A percentile compares a stretch with the other conserved stretches of the same genome.
These are phyloP conservation scores for Neophaeococcomyces mojaviensis DNA, from an alignment of 2,329 filamentous ascomycete species.

Conservation along the genomic window DNA sequence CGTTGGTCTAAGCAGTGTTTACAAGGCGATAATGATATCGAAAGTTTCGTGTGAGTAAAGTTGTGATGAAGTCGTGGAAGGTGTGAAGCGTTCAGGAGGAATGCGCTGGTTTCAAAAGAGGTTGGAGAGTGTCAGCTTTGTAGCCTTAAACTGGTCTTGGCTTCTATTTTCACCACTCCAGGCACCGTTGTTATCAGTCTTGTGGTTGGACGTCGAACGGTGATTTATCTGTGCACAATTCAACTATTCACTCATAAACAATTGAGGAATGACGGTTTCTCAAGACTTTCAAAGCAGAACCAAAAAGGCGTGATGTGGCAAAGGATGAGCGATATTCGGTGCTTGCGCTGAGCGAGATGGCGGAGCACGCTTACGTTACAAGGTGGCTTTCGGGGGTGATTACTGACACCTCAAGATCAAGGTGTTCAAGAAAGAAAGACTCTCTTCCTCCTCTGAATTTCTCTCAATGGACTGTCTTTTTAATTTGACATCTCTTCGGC, in stretches of 20 bases:
- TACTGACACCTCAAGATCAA: background rate
- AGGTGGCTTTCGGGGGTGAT: background rate
- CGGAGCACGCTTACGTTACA: background rate
- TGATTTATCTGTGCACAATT: background rate
- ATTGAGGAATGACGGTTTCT: background rate
- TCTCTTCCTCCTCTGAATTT: background rate
- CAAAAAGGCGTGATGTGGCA: background rate
- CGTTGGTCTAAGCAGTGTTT: background rate
- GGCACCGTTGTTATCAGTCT: too few species aligned
- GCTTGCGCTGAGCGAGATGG: background rate
- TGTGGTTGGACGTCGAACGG: too few species aligned
- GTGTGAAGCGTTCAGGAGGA: constrained; percentile 6
- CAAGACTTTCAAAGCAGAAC: too few species aligned
- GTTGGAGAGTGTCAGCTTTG: constrained; percentile 5
- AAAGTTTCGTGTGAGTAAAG: background rate
- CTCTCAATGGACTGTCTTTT: too few species aligned
- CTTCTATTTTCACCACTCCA: background rate
- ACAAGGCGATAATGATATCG: background rate
- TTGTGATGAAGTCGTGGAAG: constrained; percentile 1
- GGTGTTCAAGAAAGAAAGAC: background rate
- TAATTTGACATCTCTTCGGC: too few species aligned
- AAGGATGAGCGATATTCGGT: background rate
- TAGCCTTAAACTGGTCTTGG: constrained; percentile 5
- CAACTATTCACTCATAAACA: background rate
- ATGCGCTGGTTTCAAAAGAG: background rate